phyloP scores from a whole-genome alignment of 2,329 filamentous ascomycete genomes.

The Orbilia ellipsospora region DNA sequence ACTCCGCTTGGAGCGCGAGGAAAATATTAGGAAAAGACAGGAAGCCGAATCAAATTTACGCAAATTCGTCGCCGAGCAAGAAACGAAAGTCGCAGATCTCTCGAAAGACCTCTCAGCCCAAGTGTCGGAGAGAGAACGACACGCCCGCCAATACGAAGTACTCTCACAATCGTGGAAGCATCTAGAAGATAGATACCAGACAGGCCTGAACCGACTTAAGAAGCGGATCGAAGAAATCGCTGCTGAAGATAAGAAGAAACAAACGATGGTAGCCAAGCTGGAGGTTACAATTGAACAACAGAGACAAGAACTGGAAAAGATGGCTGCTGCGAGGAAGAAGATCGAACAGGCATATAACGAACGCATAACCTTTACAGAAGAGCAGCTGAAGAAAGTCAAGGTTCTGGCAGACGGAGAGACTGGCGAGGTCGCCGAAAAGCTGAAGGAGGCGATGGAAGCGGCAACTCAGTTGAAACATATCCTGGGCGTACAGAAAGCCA shows the following conservation, averaged over 20 bases:
- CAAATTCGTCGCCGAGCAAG: slow-evolving; percentile 57
- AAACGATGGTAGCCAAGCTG: slow-evolving; percentile 57
- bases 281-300: slow-evolving; percentile 60
- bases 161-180: slow-evolving; percentile 58
- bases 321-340: slow-evolving; percentile 58
- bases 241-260: slow-evolving; percentile 57
- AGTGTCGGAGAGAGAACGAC: slow-evolving; percentile 50
- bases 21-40: slow-evolving; percentile 56
- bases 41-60: slow-evolving; percentile 58
- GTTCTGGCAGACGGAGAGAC: slow-evolving; percentile 40
- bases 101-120: slow-evolving; percentile 43
- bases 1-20: slow-evolving; percentile 58
- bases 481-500: slow-evolving; percentile 39
- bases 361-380: slow-evolving; percentile 57
- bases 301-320: slow-evolving; percentile 59
- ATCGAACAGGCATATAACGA: slow-evolving; percentile 58
- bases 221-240: slow-evolving; percentile 57
- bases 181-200: slow-evolving; percentile 58
- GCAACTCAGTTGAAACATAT: slow-evolving; percentile 41
- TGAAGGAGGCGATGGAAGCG: slow-evolving; percentile 50
- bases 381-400: slow-evolving; percentile 57
- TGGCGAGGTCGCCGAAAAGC: slow-evolving; percentile 43
- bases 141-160: slow-evolving; percentile 59
- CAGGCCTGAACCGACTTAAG: slow-evolving; percentile 57
- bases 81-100: slow-evolving; percentile 55